A percentile compares a stretch with the other conserved stretches of the same genome.
phyloP scores from a whole-genome alignment of 169 alveolate genomes.

The Cryptosporidium sp. region DNA sequence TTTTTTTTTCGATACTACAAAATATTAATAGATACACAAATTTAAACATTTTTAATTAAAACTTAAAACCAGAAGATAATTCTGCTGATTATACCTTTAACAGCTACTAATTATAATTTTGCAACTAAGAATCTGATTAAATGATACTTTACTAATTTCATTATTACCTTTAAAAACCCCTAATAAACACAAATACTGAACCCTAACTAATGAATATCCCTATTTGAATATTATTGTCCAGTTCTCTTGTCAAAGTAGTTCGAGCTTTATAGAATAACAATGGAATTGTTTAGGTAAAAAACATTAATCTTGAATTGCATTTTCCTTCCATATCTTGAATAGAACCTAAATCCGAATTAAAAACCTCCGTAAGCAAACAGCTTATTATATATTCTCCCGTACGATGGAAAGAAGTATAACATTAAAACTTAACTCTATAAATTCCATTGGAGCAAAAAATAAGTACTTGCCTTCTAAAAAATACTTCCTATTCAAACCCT shows the following conservation, averaged over 20 bases:
- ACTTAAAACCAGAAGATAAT: background rate
- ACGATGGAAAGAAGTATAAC: background rate
- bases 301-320: no score
- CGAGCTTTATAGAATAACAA: constrained; percentile 9
- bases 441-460: background rate
- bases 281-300: background rate
- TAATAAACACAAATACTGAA: background rate
- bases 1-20: no score
- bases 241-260: background rate
- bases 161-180: background rate
- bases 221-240: background rate
- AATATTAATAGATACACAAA: background rate
- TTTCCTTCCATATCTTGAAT: background rate
- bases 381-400: background rate
- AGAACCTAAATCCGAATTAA: background rate
- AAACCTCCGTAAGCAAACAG: background rate
- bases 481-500: background rate
- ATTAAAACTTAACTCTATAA: background rate
- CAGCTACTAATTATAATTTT: background rate
- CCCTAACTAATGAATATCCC: background rate
- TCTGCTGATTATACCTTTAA: background rate
- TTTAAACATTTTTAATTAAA: background rate
- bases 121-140: constrained; percentile 4
- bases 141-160: background rate
- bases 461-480: no score